These are phyloP conservation scores for Geranium incanum DNA, from an alignment of 441 rosid species.

Conservation along the genomic window DNA sequence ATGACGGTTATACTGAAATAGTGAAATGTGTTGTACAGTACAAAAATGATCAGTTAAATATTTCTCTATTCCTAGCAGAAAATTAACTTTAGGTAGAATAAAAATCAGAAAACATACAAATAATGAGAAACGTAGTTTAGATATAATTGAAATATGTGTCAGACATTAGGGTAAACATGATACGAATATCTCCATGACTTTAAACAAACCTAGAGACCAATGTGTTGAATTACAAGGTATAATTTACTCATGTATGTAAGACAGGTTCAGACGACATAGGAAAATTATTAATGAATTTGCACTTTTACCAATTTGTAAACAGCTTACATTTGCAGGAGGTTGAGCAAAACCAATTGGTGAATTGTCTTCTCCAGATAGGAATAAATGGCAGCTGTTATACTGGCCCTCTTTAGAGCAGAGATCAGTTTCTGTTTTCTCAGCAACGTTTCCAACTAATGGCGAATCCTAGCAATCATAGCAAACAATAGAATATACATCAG, in stretches of 20 bases:
- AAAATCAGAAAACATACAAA: neutral
- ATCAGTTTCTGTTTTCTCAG: conserved; percentile 18
- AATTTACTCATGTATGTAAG: neutral
- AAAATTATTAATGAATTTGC: neutral
- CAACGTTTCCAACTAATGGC: neutral
- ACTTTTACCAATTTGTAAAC: neutral
- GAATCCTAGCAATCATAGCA: conserved; percentile 20
- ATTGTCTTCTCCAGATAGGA: conserved; percentile 42
- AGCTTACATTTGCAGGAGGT: conserved; percentile 39
- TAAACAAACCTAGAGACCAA: neutral
- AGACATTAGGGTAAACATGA: too few species aligned
- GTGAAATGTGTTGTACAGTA: neutral
- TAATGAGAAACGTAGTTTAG: neutral
- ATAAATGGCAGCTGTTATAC: conserved; percentile 25
- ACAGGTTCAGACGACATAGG: neutral
- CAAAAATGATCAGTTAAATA: neutral
- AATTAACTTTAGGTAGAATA: neutral
- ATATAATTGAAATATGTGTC: neutral
- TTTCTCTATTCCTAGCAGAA: neutral
- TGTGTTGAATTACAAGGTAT: neutral
- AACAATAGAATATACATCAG: neutral
- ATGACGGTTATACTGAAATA: neutral
- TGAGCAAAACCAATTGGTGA: conserved; percentile 24
- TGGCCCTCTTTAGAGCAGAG: conserved; percentile 18
- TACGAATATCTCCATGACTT: neutral